These are phyloP conservation scores for Neofusicoccum parvum DNA, from an alignment of 2,329 filamentous ascomycete genomes.

Conservation along the genomic window DNA sequence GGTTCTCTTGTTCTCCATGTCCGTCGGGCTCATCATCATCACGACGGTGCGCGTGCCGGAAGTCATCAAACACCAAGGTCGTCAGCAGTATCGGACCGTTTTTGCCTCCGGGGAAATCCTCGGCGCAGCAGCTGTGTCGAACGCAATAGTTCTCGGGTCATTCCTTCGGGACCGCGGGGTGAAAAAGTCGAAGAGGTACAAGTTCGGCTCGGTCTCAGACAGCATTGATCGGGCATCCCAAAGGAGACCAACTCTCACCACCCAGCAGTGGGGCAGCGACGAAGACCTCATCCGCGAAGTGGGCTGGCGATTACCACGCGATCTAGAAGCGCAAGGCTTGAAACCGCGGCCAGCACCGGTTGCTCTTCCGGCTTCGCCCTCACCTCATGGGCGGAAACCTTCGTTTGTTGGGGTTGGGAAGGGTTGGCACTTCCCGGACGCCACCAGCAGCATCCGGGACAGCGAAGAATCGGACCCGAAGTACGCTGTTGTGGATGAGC, in stretches of 20 bases:
- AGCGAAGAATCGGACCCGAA: conserved; percentile 31
- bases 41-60: conserved; percentile 80
- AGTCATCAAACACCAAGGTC: conserved; percentile 69
- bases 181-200: conserved; percentile 81
- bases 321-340: conserved; percentile 42
- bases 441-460: conserved; percentile 26
- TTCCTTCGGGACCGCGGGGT: conserved; percentile 88
- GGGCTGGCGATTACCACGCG: conserved; percentile 66
- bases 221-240: conserved; percentile 58
- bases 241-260: conserved; percentile 62
- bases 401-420: conserved; percentile 16
- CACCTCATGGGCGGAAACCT: not conserved
- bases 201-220: conserved; percentile 56
- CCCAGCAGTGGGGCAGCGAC: conserved; percentile 82
- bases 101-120: conserved; percentile 89
- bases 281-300: conserved; percentile 83
- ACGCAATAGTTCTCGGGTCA: conserved; percentile 85
- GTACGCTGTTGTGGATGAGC: conserved; percentile 30
- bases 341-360: conserved; percentile 28
- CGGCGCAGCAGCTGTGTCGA: conserved; percentile 83
- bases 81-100: conserved; percentile 85
- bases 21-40: conserved; percentile 75
- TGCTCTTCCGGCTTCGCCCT: conserved; percentile 29
- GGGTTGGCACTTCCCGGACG: conserved; percentile 38
- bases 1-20: conserved; percentile 78